Conservation (phyloP, 73 alveolate species). For the Paramecium tetraurelia region DNA sequence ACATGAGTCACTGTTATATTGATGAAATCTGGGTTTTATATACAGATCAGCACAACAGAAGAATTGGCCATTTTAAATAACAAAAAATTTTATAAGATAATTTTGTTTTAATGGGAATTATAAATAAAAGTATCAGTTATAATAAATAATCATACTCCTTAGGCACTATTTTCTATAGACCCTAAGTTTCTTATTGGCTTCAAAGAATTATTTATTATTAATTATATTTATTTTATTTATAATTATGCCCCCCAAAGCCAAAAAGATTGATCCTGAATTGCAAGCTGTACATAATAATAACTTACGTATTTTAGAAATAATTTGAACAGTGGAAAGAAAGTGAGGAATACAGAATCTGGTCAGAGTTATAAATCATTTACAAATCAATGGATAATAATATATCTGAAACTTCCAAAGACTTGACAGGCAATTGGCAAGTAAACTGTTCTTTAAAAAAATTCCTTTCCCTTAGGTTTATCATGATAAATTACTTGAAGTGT, state of each 20-base stretch:
- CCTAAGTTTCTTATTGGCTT: not conserved
- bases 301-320: not conserved
- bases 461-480: slow-evolving; percentile 26
- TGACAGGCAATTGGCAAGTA: slow-evolving; percentile 57
- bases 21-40: slow-evolving; percentile 36
- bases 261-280: slow-evolving; percentile 40
- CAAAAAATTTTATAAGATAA: not conserved
- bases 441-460: not conserved
- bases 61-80: slow-evolving; percentile 15
- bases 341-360: slow-evolving; percentile 38
- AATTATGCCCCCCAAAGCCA: slow-evolving; percentile 41
- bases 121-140: not conserved
- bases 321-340: slow-evolving; percentile 43
- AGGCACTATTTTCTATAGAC: not conserved
- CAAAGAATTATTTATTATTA: not conserved
- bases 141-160: not conserved
- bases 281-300: not conserved
- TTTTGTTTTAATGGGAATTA: not conserved
- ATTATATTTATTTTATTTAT: not conserved
- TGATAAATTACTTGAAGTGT: slow-evolving; percentile 22
- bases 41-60: slow-evolving; percentile 5
- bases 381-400: not conserved
- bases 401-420: slow-evolving; percentile 35
- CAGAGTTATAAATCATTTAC: not conserved
- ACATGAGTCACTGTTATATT: slow-evolving; percentile 30